Evolutionary conservation across 371 early-diverging fungal genomes (phyloP).

Genomic region (Circinella minor): DNA sequence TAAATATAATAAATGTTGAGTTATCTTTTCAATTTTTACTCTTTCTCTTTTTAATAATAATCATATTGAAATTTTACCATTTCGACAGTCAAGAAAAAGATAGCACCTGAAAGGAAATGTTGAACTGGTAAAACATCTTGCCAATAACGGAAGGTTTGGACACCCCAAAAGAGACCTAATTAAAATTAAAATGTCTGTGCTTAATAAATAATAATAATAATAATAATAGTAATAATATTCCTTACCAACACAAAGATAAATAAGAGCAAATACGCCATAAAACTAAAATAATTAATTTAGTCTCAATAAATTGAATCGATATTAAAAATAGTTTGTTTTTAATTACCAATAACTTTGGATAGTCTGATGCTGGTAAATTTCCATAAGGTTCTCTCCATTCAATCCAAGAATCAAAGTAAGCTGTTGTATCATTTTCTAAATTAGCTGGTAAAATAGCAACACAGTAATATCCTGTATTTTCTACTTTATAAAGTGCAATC

Average conservation of each 20-base stretch:
- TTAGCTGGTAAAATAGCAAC: slow-evolving; percentile 46
- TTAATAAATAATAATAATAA: neutral
- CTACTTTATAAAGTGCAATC: slow-evolving; percentile 55
- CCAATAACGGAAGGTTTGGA: slow-evolving; percentile 81
- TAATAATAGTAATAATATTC: too few species aligned
- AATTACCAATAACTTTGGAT: slow-evolving; percentile 79
- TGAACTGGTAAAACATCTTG: slow-evolving; percentile 89
- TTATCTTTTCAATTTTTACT: too few species aligned
- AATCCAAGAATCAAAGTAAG: slow-evolving; percentile 58
- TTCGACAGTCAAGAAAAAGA: slow-evolving; percentile 85
- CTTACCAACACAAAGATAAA: slow-evolving; percentile 66
- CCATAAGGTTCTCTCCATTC: slow-evolving; percentile 85
- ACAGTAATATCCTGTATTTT: slow-evolving; percentile 79
- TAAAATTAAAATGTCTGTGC: neutral
- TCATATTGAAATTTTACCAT: slow-evolving; percentile 46
- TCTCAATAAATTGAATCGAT: too few species aligned
- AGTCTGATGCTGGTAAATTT: slow-evolving; percentile 83
- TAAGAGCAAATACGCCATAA: slow-evolving; percentile 71
- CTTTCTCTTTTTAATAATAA: too few species aligned
- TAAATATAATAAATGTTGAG: neutral
- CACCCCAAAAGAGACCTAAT: slow-evolving; percentile 73
- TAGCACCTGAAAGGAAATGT: slow-evolving; percentile 83
- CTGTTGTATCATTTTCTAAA: slow-evolving; percentile 25
- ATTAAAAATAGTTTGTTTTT: neutral
- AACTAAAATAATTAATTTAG: slow-evolving; percentile 39